Percentiles rank a stretch among this genome's conserved stretches.
phyloP scores from a whole-genome alignment of 768 basidiomycete species.

The Rhodotorula kratochvilovae region DNA sequence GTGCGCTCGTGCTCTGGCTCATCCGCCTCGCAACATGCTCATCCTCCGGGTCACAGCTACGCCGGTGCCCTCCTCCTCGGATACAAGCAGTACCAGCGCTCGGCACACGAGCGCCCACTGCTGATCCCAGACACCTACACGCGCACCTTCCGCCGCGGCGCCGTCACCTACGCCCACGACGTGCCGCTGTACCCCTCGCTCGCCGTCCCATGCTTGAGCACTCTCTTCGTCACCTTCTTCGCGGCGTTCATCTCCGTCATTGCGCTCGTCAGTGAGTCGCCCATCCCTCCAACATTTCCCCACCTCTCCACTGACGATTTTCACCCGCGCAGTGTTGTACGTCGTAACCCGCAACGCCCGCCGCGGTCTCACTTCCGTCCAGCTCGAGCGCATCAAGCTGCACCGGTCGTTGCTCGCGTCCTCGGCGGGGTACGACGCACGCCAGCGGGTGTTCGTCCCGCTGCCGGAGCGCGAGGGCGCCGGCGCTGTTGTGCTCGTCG shows the following conservation, averaged over 20 bases:
- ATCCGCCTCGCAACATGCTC: no score
- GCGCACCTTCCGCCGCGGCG: background rate
- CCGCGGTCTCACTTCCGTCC: conserved; percentile 16
- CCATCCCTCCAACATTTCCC: no score
- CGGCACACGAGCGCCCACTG: background rate
- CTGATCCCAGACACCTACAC: background rate
- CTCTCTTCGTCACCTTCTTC: conserved; percentile 16
- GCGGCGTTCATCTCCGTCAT: conserved; percentile 18
- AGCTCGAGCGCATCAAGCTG: conserved; percentile 16
- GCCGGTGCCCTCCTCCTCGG: conserved; percentile 16
- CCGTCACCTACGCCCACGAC: background rate
- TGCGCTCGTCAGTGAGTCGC: conserved; percentile 10
- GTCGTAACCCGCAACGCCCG: conserved; percentile 13
- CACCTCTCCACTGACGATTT: background rate
- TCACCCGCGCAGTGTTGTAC: conserved; percentile 8
- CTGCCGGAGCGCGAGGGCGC: background rate
- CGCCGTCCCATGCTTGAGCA: background rate
- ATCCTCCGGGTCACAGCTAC: background rate
- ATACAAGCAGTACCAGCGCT: background rate
- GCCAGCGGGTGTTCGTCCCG: conserved; percentile 21
- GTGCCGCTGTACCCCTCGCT: conserved; percentile 6
- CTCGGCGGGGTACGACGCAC: conserved; percentile 3
- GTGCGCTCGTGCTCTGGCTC: background rate
- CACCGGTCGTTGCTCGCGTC: no score
- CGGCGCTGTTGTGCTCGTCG: conserved; percentile 14